Evolutionary conservation across 2,329 filamentous ascomycete genomes (phyloP).

Genomic region (Plectosphaerella cucumerina): DNA sequence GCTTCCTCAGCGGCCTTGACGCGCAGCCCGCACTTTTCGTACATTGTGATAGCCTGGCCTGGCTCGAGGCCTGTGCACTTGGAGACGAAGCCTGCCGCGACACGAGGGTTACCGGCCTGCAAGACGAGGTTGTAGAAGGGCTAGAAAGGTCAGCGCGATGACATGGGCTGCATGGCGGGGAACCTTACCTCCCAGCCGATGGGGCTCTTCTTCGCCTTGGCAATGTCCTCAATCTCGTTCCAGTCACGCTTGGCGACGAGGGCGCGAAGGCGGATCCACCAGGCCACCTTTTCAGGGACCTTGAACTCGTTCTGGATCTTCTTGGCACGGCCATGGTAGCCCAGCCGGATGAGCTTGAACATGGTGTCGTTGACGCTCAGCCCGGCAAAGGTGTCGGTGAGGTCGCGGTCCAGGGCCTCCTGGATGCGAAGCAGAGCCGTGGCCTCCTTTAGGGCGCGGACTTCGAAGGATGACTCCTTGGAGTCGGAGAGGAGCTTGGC

Average conservation of each 20-base stretch:
- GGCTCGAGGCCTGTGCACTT: slow-evolving; percentile 74
- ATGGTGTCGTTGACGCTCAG: slow-evolving; percentile 89
- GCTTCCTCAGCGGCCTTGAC: slow-evolving; percentile 91
- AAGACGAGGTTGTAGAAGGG: slow-evolving; percentile 90
- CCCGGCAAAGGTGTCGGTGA: slow-evolving; percentile 73
- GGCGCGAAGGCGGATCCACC: slow-evolving; percentile 80
- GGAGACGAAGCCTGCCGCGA: slow-evolving; percentile 78
- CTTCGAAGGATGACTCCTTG: slow-evolving; percentile 72
- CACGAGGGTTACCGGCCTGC: slow-evolving; percentile 81
- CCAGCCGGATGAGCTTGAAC: slow-evolving; percentile 78
- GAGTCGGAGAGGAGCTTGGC: slow-evolving; percentile 79
- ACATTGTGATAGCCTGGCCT: slow-evolving; percentile 80
- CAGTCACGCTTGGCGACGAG: slow-evolving; percentile 88
- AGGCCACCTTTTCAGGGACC: slow-evolving; percentile 82
- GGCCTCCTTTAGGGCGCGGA: slow-evolving; percentile 74
- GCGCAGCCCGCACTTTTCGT: slow-evolving; percentile 89
- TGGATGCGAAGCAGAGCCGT: slow-evolving; percentile 78
- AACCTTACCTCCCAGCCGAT: slow-evolving; percentile 89
- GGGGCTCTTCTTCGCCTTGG: slow-evolving; percentile 74
- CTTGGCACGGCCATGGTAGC: slow-evolving; percentile 78
- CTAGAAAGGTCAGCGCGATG: slow-evolving; percentile 30
- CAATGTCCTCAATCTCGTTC: slow-evolving; percentile 85
- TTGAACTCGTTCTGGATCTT: slow-evolving; percentile 92
- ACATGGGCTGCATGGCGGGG: not conserved
- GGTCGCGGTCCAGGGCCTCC: slow-evolving; percentile 79